These are phyloP conservation scores for Quercus lobata DNA, from an alignment of 331 rosid species.

Conservation along the genomic window DNA sequence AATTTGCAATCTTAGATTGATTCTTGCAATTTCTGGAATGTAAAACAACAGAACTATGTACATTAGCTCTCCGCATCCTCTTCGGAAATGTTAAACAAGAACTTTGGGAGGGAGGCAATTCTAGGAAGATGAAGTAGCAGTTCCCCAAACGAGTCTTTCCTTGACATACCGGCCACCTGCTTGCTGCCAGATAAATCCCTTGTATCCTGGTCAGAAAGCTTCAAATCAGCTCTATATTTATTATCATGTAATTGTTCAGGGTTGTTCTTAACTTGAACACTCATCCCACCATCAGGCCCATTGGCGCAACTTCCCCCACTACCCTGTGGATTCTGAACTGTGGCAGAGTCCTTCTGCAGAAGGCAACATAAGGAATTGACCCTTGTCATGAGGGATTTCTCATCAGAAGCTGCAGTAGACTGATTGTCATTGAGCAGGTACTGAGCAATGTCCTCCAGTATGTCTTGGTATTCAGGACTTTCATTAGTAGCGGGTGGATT, in stretches of 20 bases:
- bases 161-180: constrained; percentile 65
- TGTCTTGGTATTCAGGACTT: constrained; percentile 45
- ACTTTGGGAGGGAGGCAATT: constrained; percentile 79
- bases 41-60: constrained; percentile 19
- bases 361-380: constrained; percentile 94
- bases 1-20: background rate
- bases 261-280: constrained; percentile 18
- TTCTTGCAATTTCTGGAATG: background rate
- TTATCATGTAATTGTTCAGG: constrained; percentile 13
- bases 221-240: constrained; percentile 23
- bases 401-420: constrained; percentile 64
- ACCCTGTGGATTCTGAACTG: constrained; percentile 32
- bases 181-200: constrained; percentile 39
- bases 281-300: constrained; percentile 36
- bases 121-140: constrained; percentile 80
- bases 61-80: constrained; percentile 48
- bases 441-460: constrained; percentile 70
- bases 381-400: constrained; percentile 82
- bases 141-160: constrained; percentile 85
- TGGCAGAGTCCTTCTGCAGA: constrained; percentile 68
- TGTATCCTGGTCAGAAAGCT: constrained; percentile 43
- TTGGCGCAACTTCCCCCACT: constrained; percentile 20
- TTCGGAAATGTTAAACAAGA: constrained; percentile 73
- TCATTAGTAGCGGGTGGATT: constrained; percentile 42
- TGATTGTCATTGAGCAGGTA: constrained; percentile 81